Percentiles rank a stretch among this genome's conserved stretches.
These are phyloP conservation scores for Colletotrichum sp. DNA, from an alignment of 2,329 filamentous ascomycete genomes.

Conservation along the genomic window DNA sequence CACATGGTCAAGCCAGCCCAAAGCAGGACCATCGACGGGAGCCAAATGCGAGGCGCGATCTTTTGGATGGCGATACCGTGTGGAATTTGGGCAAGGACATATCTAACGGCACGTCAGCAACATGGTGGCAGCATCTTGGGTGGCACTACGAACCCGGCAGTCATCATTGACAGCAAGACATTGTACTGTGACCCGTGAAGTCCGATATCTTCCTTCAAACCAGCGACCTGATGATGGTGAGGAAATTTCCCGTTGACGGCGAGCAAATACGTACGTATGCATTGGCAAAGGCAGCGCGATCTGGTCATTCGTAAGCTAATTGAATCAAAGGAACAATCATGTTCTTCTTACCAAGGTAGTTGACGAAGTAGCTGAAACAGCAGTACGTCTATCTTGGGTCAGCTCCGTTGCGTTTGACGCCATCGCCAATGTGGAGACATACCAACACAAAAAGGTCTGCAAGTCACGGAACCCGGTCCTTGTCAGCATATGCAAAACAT, in stretches of 20 bases:
- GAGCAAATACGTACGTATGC: conserved; percentile 42
- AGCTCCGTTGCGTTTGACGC: neutral
- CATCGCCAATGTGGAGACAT: neutral
- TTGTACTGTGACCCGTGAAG: conserved; percentile 51
- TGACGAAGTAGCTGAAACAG: conserved; percentile 38
- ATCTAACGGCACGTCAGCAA: neutral
- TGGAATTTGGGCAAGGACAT: conserved; percentile 43
- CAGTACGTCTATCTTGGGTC: conserved; percentile 31
- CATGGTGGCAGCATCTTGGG: neutral
- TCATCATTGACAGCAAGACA: conserved; percentile 43
- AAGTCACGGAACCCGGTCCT: neutral
- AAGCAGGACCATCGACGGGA: conserved; percentile 48
- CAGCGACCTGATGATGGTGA: conserved; percentile 28
- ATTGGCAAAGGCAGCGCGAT: conserved; percentile 48
- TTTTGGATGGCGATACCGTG: conserved; percentile 52
- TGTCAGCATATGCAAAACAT: neutral
- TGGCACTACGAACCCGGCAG: conserved; percentile 31
- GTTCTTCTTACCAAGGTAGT: conserved; percentile 36
- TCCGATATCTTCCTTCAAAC: conserved; percentile 50
- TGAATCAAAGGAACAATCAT: neutral
- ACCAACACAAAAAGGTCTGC: conserved; percentile 36
- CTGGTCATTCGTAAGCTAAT: neutral
- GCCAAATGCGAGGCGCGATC: conserved; percentile 52
- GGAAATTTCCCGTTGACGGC: neutral
- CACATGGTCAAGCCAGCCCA: conserved; percentile 51